Percentiles rank a stretch among this genome's conserved stretches.
Evolutionary conservation across 2,329 filamentous ascomycete genomes (phyloP).

Genomic region (Monosporascus ibericus): DNA sequence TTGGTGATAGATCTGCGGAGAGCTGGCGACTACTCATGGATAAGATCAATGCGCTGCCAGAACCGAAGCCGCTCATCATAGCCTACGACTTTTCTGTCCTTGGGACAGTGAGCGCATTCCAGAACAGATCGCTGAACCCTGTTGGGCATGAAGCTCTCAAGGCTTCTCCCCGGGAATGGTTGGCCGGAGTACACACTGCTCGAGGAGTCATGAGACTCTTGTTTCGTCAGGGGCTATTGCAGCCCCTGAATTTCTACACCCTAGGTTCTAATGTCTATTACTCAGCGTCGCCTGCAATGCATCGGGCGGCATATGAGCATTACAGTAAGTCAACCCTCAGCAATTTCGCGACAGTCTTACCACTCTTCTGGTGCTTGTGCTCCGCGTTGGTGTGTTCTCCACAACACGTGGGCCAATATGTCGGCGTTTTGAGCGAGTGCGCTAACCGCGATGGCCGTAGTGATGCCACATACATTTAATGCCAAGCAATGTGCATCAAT

Average conservation of each 20-base stretch:
- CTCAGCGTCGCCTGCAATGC: slow-evolving; percentile 68
- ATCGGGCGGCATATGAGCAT: slow-evolving; percentile 59
- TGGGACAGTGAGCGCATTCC: slow-evolving; percentile 33
- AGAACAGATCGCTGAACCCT: slow-evolving; percentile 47
- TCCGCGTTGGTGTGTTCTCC: too few relatives aligned
- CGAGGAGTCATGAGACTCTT: slow-evolving; percentile 51
- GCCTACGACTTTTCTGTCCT: slow-evolving; percentile 41
- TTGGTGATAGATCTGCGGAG: slow-evolving; percentile 48
- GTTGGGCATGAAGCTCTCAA: slow-evolving; percentile 39
- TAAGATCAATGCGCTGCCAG: slow-evolving; percentile 37
- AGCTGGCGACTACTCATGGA: slow-evolving; percentile 44
- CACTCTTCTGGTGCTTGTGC: too few relatives aligned
- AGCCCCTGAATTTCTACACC: slow-evolving; percentile 63
- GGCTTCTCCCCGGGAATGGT: slow-evolving; percentile 32
- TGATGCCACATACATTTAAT: slow-evolving; percentile 61
- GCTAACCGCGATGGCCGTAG: not conserved
- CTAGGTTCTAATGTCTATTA: slow-evolving; percentile 63
- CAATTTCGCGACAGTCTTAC: not conserved
- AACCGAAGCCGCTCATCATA: slow-evolving; percentile 43
- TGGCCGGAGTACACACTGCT: slow-evolving; percentile 46
- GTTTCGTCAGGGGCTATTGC: slow-evolving; percentile 55
- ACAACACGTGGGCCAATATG: too few relatives aligned
- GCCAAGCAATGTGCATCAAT: slow-evolving; percentile 54
- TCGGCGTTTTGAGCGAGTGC: not conserved
- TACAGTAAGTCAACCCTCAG: slow-evolving; percentile 31